A percentile compares a stretch with the other conserved stretches of the same genome.
phyloP scores from a whole-genome alignment of 257 asterid species.

The Solanum chiquidenum region DNA sequence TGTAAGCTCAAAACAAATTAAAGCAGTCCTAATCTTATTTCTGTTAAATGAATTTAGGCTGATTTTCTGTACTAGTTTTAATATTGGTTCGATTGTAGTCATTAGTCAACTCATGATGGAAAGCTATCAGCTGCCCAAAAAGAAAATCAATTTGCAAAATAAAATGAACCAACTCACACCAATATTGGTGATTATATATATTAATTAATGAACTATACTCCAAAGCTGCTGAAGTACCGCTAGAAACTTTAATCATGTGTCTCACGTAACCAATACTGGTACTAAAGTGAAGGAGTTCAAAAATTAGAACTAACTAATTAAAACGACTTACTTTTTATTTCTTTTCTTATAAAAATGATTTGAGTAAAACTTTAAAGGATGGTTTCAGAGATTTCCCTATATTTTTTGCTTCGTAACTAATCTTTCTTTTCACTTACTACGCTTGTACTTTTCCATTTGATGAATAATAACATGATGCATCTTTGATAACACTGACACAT shows the following conservation, averaged over 20 bases:
- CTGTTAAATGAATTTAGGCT: not conserved
- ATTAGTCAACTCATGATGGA: not conserved
- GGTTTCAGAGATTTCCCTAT: not conserved
- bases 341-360: not conserved
- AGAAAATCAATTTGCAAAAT: not conserved
- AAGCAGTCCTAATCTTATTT: not conserved
- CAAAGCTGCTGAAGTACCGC: not conserved
- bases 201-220: not conserved
- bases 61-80: not conserved
- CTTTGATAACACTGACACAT: not conserved
- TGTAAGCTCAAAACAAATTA: not conserved
- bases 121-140: not conserved
- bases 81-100: not conserved
- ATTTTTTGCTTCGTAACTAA: not conserved
- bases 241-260: not conserved
- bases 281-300: not conserved
- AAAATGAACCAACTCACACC: not conserved
- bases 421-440: not conserved
- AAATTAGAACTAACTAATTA: not conserved
- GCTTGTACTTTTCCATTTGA: not conserved
- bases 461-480: not conserved
- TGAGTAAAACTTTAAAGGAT: not conserved
- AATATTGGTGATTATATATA: not conserved
- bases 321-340: not conserved
- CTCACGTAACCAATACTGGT: not conserved